Conservation (phyloP, 2,329 filamentous ascomycete genomes). For the Dryadomyces quercus-mongolicae region DNA sequence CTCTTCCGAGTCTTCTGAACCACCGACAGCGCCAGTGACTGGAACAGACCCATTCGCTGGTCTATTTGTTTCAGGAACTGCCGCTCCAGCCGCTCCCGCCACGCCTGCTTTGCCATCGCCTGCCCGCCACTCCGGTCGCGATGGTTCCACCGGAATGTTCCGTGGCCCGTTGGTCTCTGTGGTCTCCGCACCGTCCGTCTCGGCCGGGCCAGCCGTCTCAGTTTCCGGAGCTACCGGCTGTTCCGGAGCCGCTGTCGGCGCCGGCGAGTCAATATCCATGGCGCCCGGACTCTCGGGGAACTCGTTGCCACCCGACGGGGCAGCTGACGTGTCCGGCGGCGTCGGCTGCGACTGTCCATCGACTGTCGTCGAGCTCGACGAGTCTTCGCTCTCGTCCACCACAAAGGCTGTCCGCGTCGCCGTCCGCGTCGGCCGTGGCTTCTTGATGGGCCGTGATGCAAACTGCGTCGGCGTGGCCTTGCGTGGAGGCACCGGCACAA, state of each 20-base stretch:
- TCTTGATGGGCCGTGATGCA: slow-evolving; percentile 33
- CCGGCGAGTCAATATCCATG: slow-evolving; percentile 53
- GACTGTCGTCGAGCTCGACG: not conserved
- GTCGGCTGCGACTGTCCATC: slow-evolving; percentile 16
- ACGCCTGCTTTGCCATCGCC: slow-evolving; percentile 21
- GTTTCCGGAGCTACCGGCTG: slow-evolving; percentile 8
- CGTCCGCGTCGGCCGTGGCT: slow-evolving; percentile 41
- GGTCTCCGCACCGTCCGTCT: slow-evolving; percentile 19
- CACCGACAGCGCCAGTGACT: slow-evolving; percentile 21
- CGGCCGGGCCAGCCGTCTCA: slow-evolving; percentile 3
- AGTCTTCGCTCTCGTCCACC: slow-evolving; percentile 20
- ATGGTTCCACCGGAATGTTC: slow-evolving; percentile 46
- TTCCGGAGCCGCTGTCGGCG: slow-evolving; percentile 7
- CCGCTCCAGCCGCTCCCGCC: not conserved
- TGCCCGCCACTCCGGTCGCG: slow-evolving; percentile 46
- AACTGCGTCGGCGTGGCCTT: slow-evolving; percentile 29
- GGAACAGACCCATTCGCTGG: too few species aligned
- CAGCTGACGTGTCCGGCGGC: too few species aligned
- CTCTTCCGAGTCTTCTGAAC: slow-evolving; percentile 44
- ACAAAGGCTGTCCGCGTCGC: not conserved
- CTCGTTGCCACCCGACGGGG: not conserved
- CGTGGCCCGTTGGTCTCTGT: slow-evolving; percentile 16
- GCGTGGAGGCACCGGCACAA: slow-evolving; percentile 34
- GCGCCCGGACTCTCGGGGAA: slow-evolving; percentile 37
- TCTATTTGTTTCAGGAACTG: not conserved